Percentiles rank a stretch among this genome's conserved stretches.
phyloP scores from a whole-genome alignment of 495 filamentous ascomycete species.

The Aspergillus baeticus region DNA sequence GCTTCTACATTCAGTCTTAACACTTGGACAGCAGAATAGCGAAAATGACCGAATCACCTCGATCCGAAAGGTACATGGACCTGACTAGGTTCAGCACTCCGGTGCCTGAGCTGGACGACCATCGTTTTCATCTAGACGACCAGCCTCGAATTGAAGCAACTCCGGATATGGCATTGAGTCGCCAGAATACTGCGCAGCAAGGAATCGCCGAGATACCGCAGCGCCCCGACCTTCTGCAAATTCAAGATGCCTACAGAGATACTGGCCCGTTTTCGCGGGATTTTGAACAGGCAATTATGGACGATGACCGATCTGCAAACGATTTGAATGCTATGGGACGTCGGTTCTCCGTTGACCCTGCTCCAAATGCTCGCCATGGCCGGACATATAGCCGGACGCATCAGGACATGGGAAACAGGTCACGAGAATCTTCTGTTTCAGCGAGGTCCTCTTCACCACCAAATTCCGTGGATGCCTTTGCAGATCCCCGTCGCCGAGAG shows the following conservation, averaged over 20 bases:
- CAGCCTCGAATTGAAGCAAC: slow-evolving; percentile 58
- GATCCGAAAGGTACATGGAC: slow-evolving; percentile 55
- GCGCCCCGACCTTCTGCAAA: slow-evolving; percentile 48
- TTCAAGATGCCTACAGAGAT: slow-evolving; percentile 46
- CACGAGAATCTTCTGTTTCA: slow-evolving; percentile 55
- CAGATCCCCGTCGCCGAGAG: slow-evolving; percentile 68
- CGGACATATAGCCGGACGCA: slow-evolving; percentile 42
- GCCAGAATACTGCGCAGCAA: slow-evolving; percentile 37
- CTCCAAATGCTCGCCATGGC: slow-evolving; percentile 35
- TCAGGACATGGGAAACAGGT: slow-evolving; percentile 42
- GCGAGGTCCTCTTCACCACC: slow-evolving; percentile 80
- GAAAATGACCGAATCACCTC: slow-evolving; percentile 64
- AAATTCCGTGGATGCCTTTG: slow-evolving; percentile 97
- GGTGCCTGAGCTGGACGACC: slow-evolving; percentile 88
- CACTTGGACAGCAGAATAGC: background rate
- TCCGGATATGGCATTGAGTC: slow-evolving; percentile 33
- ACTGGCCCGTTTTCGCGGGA: slow-evolving; percentile 58
- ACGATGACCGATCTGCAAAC: slow-evolving; percentile 63
- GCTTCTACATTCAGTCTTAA: background rate
- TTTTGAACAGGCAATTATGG: slow-evolving; percentile 80
- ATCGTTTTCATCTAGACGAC: slow-evolving; percentile 69
- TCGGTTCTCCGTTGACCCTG: slow-evolving; percentile 40
- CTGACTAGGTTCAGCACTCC: slow-evolving; percentile 71
- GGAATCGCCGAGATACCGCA: slow-evolving; percentile 29
- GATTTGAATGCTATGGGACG: slow-evolving; percentile 42